Conservation (phyloP, 495 filamentous ascomycete genomes). For the Penicillium subrubescens region DNA sequence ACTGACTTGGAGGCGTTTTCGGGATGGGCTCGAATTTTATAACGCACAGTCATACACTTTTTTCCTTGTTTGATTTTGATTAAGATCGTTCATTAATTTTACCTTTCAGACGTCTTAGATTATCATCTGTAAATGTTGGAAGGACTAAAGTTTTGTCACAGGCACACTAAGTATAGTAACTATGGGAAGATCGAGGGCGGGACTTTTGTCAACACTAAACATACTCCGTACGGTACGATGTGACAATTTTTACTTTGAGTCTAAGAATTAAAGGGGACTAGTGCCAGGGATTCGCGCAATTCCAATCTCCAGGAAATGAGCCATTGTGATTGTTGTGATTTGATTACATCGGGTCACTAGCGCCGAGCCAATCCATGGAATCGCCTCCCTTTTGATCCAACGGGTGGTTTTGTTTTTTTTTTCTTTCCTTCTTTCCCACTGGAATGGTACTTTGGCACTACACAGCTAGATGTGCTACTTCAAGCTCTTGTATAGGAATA, state of each 20-base stretch:
- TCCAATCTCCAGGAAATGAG: slow-evolving; percentile 15
- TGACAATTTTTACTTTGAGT: slow-evolving; percentile 4
- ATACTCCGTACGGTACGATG: not conserved
- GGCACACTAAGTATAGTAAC: not conserved
- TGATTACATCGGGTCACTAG: slow-evolving; percentile 30
- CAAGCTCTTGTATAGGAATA: not conserved
- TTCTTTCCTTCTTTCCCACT: not conserved
- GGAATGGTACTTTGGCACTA: not conserved
- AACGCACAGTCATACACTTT: not conserved
- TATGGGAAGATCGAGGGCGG: not conserved
- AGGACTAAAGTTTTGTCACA: not conserved
- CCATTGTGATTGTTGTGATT: slow-evolving; percentile 25
- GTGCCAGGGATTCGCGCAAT: slow-evolving; percentile 11
- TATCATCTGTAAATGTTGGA: no score
- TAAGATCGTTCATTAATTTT: not conserved
- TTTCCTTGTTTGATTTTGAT: not conserved
- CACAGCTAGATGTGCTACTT: not conserved
- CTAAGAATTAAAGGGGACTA: slow-evolving; percentile 3
- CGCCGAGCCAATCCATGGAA: slow-evolving; percentile 30
- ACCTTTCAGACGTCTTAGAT: not conserved
- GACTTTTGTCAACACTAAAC: not conserved
- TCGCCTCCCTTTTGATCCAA: not conserved
- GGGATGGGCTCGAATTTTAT: not conserved
- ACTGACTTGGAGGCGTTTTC: slow-evolving; percentile 8
- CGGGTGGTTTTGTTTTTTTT: not conserved